These are phyloP conservation scores for Stephania japonica DNA, from an alignment of 164 flowering plant genomes.

Conservation along the genomic window DNA sequence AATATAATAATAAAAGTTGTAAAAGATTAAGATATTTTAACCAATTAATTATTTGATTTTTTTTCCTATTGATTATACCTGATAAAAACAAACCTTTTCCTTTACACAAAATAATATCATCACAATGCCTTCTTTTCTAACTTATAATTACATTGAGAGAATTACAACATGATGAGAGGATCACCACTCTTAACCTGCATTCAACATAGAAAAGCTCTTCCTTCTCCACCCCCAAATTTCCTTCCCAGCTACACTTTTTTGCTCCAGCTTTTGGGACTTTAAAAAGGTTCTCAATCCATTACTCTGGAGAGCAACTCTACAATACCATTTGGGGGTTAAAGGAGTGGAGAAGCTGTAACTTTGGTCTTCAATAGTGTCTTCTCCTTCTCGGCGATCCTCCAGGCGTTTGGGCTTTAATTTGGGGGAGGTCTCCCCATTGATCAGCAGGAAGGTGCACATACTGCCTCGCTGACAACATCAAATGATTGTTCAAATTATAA, in stretches of 20 bases:
- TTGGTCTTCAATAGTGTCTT: neutral
- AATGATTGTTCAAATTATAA: constrained; percentile 11
- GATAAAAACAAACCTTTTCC: constrained; percentile 3
- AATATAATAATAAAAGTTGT: too few species aligned
- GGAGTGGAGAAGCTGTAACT: neutral
- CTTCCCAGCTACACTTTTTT: neutral
- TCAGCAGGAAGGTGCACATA: constrained; percentile 11
- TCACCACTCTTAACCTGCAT: neutral
- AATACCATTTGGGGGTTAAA: neutral
- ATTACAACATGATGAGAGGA: constrained; percentile 5
- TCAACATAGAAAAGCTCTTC: neutral
- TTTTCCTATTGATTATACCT: neutral
- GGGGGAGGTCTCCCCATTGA: constrained; percentile 13
- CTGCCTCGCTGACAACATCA: constrained; percentile 8
- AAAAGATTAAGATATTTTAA: too few species aligned
- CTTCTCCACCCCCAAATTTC: neutral
- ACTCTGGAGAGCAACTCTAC: neutral
- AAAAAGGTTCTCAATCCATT: neutral
- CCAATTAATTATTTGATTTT: too few species aligned
- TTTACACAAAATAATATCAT: neutral
- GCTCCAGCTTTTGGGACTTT: neutral
- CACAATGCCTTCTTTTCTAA: neutral
- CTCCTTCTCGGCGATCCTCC: constrained; percentile 22
- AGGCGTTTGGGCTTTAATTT: constrained; percentile 7
- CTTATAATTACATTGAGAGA: neutral